Evolutionary conservation across 2,329 filamentous ascomycete species (phyloP).

Genomic region (Diaporthe australafricana): DNA sequence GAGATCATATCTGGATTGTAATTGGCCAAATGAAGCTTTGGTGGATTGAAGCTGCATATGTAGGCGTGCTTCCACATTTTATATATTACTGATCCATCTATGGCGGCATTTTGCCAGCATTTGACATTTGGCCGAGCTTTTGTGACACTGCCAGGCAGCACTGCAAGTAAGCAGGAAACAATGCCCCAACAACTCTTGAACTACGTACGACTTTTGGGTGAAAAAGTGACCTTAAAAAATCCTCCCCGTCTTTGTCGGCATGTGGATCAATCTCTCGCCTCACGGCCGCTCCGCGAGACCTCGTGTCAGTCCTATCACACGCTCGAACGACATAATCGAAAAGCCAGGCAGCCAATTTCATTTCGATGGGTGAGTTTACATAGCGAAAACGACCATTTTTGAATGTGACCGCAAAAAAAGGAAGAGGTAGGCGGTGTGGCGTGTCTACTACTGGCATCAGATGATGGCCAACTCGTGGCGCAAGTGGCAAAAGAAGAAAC

Average conservation of each 20-base stretch:
- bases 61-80: neutral
- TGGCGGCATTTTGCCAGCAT: too few relatives aligned
- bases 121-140: neutral
- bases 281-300: neutral
- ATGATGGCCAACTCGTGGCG: neutral
- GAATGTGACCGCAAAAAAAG: neutral
- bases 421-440: neutral
- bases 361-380: neutral
- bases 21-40: neutral
- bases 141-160: neutral
- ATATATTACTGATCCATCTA: neutral
- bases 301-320: too few relatives aligned
- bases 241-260: neutral
- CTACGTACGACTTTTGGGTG: too few relatives aligned
- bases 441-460: neutral
- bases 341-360: neutral
- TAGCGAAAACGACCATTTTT: rapidly evolving
- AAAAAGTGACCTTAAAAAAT: neutral
- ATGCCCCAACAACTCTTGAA: too few relatives aligned
- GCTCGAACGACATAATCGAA: too few relatives aligned
- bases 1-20: neutral
- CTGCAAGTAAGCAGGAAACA: too few relatives aligned
- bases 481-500: neutral
- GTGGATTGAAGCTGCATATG: neutral
- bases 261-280: too few relatives aligned